Base-by-base conservation (phyloP, 2,329 filamentous ascomycete species). In the Aspergillus ustus region DNA sequence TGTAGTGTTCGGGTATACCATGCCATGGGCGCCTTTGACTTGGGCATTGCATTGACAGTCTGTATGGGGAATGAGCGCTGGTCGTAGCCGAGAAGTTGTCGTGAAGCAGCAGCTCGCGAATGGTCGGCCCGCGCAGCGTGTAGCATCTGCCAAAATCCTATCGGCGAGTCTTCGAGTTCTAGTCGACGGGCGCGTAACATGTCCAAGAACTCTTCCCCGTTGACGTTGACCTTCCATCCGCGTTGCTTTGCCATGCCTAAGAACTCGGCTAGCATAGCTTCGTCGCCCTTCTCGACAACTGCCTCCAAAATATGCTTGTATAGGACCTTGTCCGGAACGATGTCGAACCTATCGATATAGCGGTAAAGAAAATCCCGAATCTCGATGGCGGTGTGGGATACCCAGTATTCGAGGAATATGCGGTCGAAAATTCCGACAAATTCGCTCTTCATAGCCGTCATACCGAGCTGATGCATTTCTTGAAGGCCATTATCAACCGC, bases 331-430 rank as follows among this genome's bases (percentile, higher is more conserved):
- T 80, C 77, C 4, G 76, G 77, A 1, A 70, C 61, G n/a, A 80
- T 66, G 1, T 72, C 61, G 59, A 76, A 78, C 20, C 74, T 69
- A 20, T 75, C 70, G 48, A 80, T 71, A 29, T 70, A 75, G 20
- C 68, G 66, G 20, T 74, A 68, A 52, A 79, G 60, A 46, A 79
- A 80, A 9, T 75, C 67, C n/a, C 69, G 69, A 34, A 76, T 77
- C 22, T 73, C 66, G 17, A 59, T 15, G 0, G 72, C 75, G 4
- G 74, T 68, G 59, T 79, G 75, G 25, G 69, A 70, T 6, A 76
- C 69, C 70, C 76, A 79, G 53, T 74, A 80, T 63, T 80, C 77
- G 40, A 79, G 64, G 48, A 79, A 78, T 48, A 80, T 71, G 25
- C 76, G 75, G 57, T 79, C 75, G 52, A 79, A 79, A 22, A 72